Percentiles rank a stretch among this genome's conserved stretches.
These are phyloP conservation scores for Ustilago loliicola DNA, from an alignment of 1,284 basidiomycete genomes.

Conservation along the genomic window DNA sequence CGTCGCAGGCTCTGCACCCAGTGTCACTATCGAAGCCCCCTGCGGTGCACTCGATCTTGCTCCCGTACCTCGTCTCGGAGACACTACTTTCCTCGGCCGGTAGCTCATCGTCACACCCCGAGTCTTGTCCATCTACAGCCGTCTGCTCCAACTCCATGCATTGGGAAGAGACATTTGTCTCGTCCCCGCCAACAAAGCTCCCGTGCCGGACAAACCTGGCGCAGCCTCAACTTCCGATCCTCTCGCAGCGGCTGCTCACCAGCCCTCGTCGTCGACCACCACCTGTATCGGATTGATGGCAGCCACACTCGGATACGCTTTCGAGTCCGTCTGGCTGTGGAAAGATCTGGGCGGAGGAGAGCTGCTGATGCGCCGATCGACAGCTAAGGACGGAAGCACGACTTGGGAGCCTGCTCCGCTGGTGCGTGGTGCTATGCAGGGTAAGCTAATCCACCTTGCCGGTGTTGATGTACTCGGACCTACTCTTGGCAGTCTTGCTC, in stretches of 20 bases:
- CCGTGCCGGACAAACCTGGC: slow-evolving; percentile 24
- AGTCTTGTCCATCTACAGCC: slow-evolving; percentile 65
- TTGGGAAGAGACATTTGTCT: slow-evolving; percentile 67
- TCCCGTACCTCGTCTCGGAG: slow-evolving; percentile 52
- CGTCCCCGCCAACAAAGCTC: slow-evolving; percentile 57
- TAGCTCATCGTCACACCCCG: slow-evolving; percentile 66
- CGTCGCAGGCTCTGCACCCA: slow-evolving; percentile 19
- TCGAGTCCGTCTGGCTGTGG: slow-evolving; percentile 70
- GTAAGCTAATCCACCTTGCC: slow-evolving; percentile 70
- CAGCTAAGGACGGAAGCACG: slow-evolving; percentile 64
- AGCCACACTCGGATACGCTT: slow-evolving; percentile 68
- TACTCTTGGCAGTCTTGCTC: slow-evolving; percentile 64
- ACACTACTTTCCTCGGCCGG: slow-evolving; percentile 26
- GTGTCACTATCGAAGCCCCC: slow-evolving; percentile 47
- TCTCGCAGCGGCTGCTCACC: slow-evolving; percentile 41
- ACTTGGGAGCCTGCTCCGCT: slow-evolving; percentile 69
- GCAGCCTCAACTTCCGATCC: slow-evolving; percentile 43
- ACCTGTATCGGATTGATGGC: slow-evolving; percentile 69
- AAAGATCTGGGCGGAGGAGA: slow-evolving; percentile 71
- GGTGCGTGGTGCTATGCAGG: slow-evolving; percentile 66
- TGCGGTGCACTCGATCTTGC: slow-evolving; percentile 61
- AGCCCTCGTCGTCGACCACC: slow-evolving; percentile 70
- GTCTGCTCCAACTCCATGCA: slow-evolving; percentile 70
- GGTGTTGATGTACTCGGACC: slow-evolving; percentile 71
- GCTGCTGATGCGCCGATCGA: slow-evolving; percentile 68